A percentile compares a stretch with the other conserved stretches of the same genome.
Evolutionary conservation across 208 protist species (phyloP).

Genomic region (Strigomonas culicis): DNA sequence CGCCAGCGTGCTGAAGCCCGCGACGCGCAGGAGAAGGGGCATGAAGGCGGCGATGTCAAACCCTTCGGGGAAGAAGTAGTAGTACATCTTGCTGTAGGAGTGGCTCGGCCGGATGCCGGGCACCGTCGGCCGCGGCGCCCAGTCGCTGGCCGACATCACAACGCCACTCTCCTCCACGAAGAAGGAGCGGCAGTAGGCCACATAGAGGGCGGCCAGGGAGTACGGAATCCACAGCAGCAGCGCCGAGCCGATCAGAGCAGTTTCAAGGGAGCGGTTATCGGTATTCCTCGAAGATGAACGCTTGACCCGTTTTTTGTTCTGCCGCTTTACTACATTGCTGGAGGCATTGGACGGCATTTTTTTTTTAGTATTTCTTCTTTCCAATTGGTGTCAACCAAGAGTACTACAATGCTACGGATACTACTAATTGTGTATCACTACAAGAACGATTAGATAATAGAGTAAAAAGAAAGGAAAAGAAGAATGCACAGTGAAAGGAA

Average conservation of each 20-base stretch:
- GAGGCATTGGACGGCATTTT: not conserved
- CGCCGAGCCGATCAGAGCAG: constrained; percentile 34
- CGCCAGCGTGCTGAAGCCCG: constrained; percentile 34
- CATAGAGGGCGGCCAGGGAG: constrained; percentile 52
- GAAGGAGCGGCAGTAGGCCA: constrained; percentile 56
- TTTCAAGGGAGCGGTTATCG: constrained; percentile 20
- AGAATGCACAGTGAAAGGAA: constrained; percentile 3
- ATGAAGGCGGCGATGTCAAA: constrained; percentile 48
- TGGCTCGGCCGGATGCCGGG: constrained; percentile 9
- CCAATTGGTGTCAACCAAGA: not conserved
- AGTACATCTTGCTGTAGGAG: constrained; percentile 31
- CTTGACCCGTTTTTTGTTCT: not conserved
- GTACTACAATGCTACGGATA: constrained; percentile 1
- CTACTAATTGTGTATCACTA: not conserved
- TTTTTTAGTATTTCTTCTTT: not conserved
- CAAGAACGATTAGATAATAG: not conserved
- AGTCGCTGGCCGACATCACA: constrained; percentile 4
- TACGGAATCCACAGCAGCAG: constrained; percentile 70
- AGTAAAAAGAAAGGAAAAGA: constrained; percentile 10
- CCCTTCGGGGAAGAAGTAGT: constrained; percentile 41
- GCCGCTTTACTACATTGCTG: not conserved
- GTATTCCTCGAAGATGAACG: not conserved
- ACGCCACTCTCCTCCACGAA: constrained; percentile 18
- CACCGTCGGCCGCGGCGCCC: constrained; percentile 8
- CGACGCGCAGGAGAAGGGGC: constrained; percentile 38